Conservation (phyloP, 768 basidiomycete genomes). For the Lactarius sp. region DNA sequence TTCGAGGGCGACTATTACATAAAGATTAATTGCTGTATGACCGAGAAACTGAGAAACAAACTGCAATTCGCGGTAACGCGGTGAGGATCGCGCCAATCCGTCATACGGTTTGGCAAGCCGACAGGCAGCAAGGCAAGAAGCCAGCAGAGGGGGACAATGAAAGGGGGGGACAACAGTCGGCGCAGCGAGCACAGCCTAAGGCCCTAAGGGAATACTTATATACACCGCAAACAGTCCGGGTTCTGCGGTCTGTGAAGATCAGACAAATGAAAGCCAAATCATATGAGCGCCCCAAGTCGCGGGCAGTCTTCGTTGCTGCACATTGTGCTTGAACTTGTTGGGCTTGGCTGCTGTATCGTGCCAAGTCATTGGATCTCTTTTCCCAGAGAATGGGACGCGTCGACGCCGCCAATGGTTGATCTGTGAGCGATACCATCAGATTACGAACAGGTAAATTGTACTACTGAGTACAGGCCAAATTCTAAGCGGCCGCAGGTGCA, state of each 20-base stretch:
- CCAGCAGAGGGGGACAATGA: not conserved
- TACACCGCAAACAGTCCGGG: not conserved
- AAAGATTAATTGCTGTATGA: not conserved
- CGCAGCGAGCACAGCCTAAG: not conserved
- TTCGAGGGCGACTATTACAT: not conserved
- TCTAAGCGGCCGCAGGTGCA: too few relatives aligned
- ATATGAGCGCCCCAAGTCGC: not conserved
- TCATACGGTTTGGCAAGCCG: not conserved
- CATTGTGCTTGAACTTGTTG: not conserved
- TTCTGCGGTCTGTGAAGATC: not conserved
- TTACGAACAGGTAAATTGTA: too few relatives aligned
- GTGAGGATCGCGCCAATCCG: not conserved
- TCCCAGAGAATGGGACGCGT: too few relatives aligned
- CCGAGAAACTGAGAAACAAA: not conserved
- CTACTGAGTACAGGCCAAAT: too few relatives aligned
- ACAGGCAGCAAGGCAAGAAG: not conserved
- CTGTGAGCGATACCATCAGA: too few relatives aligned
- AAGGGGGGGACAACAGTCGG: too few relatives aligned
- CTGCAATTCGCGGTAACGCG: not conserved
- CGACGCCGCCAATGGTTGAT: too few relatives aligned
- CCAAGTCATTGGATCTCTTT: too few relatives aligned
- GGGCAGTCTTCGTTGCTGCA: not conserved
- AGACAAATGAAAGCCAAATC: not conserved
- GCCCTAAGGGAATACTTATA: not conserved
- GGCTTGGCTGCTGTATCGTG: not conserved